Conservation (phyloP, 2,329 filamentous ascomycete genomes). For the Graphiopsis chlorocephala region DNA sequence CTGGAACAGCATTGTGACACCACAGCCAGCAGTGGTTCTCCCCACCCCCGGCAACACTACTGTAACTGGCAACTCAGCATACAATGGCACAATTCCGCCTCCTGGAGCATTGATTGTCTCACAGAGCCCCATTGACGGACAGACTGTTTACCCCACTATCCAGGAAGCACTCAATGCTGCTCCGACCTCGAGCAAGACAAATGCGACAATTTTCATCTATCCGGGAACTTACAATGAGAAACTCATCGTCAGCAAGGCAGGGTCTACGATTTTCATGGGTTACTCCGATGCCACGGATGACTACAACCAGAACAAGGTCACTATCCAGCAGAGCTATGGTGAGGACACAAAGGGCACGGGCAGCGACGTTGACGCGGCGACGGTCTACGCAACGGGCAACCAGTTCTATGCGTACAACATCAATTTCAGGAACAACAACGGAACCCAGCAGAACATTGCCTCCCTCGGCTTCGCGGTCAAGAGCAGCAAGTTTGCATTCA, state of each 20-base stretch:
- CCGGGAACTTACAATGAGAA: constrained; percentile 42
- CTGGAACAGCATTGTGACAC: constrained; percentile 38
- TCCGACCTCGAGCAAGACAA: constrained; percentile 37
- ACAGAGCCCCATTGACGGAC: constrained; percentile 35
- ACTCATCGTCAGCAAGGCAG: constrained; percentile 39
- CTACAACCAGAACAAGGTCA: constrained; percentile 39
- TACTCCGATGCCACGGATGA: constrained; percentile 38
- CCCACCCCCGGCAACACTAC: constrained; percentile 28
- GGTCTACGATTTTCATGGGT: constrained; percentile 41
- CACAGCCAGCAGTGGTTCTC: constrained; percentile 25
- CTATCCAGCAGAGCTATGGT: constrained; percentile 36
- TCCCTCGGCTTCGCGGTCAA: constrained; percentile 42
- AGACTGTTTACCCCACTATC: constrained; percentile 38
- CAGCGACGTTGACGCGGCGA: constrained; percentile 40
- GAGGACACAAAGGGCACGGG: constrained; percentile 38
- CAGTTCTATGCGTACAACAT: constrained; percentile 42
- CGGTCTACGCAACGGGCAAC: constrained; percentile 41
- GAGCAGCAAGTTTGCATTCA: constrained; percentile 41
- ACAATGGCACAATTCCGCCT: constrained; percentile 36
- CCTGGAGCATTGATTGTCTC: constrained; percentile 40
- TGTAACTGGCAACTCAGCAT: constrained; percentile 28
- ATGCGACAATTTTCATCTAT: constrained; percentile 42
- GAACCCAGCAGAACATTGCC: constrained; percentile 38
- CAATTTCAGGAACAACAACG: constrained; percentile 41
- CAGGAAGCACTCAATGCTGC: constrained; percentile 37